These are phyloP conservation scores for Colletotrichum salicis DNA, from an alignment of 2,329 filamentous ascomycete species.

Conservation along the genomic window DNA sequence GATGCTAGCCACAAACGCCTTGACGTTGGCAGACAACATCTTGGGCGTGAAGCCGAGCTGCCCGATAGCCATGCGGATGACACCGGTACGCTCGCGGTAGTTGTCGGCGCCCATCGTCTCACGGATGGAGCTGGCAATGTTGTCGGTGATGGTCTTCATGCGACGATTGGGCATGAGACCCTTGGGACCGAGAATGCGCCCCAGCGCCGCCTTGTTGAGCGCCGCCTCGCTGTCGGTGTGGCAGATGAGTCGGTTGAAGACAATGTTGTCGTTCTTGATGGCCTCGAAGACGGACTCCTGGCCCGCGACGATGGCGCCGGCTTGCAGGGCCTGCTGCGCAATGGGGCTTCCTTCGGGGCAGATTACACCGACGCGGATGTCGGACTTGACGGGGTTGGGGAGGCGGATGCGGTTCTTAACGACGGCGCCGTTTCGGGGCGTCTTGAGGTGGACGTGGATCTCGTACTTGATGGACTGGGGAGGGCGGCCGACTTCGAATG, in stretches of 20 bases:
- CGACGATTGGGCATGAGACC: conserved; percentile 94
- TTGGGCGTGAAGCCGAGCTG: conserved; percentile 90
- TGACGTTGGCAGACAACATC: conserved; percentile 86
- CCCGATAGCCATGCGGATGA: conserved; percentile 89
- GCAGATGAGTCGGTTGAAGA: conserved; percentile 91
- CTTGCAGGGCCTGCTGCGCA: conserved; percentile 77
- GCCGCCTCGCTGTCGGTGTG: conserved; percentile 81
- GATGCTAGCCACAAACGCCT: conserved; percentile 77
- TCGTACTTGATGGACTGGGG: conserved; percentile 87
- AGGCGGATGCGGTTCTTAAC: conserved; percentile 89
- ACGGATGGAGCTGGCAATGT: conserved; percentile 78
- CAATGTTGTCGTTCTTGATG: conserved; percentile 78
- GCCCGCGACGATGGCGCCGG: conserved; percentile 85
- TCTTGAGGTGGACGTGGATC: conserved; percentile 82
- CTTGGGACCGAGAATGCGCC: conserved; percentile 84
- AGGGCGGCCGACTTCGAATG: conserved; percentile 87
- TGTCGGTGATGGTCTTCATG: conserved; percentile 86
- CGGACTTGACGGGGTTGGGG: conserved; percentile 89
- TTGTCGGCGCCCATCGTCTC: conserved; percentile 86
- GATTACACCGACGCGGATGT: conserved; percentile 89
- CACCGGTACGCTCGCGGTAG: conserved; percentile 87
- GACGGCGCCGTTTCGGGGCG: conserved; percentile 85
- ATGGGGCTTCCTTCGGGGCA: conserved; percentile 82
- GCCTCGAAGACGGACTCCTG: conserved; percentile 86
- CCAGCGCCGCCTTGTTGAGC: conserved; percentile 83